Base-by-base conservation (phyloP, 495 filamentous ascomycete genomes). In the Penicillium flavigenum region DNA sequence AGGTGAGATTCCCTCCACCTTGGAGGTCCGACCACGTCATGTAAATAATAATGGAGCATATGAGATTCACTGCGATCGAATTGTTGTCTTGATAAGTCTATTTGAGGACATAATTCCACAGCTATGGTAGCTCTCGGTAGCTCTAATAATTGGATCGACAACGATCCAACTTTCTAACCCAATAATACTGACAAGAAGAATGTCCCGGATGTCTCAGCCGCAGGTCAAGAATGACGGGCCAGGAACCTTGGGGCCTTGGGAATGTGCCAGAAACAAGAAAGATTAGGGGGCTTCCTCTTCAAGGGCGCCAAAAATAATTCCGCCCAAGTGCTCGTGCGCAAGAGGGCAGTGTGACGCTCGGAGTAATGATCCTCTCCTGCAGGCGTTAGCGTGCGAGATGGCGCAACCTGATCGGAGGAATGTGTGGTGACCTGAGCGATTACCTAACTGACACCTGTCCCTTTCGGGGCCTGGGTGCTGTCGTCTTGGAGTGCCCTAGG, bases 321-420 rank as follows among this genome's bases (percentile, higher is more conserved):
- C 42, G 39, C 46, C 27, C 38, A 49, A n/a, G 17, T 42, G 49
- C 49, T 52, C 49, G 49, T 52, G 49, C 49, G 49, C 49, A 41
- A 19, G 10, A 27, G 9, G 24, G n/a, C 16, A 34, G 29, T 20
- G n/a, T 55, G 53, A 58, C 53, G 19, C 16, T 56, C 59, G 59
- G 62, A 57, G 64, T 63, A 65, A 64, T 51, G 64, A 67, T 67
- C 62, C 64, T 45, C 61, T 57, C 44, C 32, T 56, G 59, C 47
- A 47, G 32, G 63, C 29, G 24, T 54, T 66, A 66, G 64, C 56
- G 58, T 29, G 56, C 48, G 44, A 59, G 52, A 52, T 60, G 60
- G 55, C 47, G 63, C 63, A 57, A 60, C 63, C 64, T 62, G 62
- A 62, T 67, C 62, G 57, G 57, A 56, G 20, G 26, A 19, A 52